phyloP scores from a whole-genome alignment of 2,329 filamentous ascomycete species.

The Camptophora hylomeconis region DNA sequence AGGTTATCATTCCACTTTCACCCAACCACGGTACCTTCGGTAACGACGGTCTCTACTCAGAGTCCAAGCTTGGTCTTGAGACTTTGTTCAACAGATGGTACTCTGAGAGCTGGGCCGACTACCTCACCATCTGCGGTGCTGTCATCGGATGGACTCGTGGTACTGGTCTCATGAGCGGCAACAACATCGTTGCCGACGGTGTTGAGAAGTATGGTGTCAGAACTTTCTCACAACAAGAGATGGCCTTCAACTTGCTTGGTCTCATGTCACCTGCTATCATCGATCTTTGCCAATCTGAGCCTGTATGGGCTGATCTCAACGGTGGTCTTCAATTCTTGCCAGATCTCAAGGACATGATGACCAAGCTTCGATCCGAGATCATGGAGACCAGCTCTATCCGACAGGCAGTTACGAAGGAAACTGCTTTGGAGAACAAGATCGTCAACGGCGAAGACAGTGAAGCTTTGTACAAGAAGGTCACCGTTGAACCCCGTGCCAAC shows the following conservation, averaged over 20 bases:
- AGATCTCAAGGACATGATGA: slow-evolving; percentile 90
- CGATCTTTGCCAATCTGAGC: slow-evolving; percentile 88
- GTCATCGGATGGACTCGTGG: slow-evolving; percentile 99
- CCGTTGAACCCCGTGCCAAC: slow-evolving; percentile 86
- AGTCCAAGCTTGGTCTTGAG: slow-evolving; percentile 93
- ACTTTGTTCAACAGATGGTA: slow-evolving; percentile 98
- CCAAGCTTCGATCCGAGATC: slow-evolving; percentile 80
- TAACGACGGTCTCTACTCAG: slow-evolving; percentile 93
- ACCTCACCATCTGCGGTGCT: slow-evolving; percentile 94
- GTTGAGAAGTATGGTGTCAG: slow-evolving; percentile 94
- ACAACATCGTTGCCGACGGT: slow-evolving; percentile 94
- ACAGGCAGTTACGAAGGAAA: slow-evolving; percentile 89
- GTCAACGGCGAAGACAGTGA: slow-evolving; percentile 91
- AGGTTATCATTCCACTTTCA: slow-evolving; percentile 89
- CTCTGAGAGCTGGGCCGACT: slow-evolving; percentile 93
- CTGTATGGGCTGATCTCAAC: slow-evolving; percentile 93
- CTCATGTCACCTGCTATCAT: slow-evolving; percentile 91
- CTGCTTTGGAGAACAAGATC: slow-evolving; percentile 88
- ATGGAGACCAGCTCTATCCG: slow-evolving; percentile 91
- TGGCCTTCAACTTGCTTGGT: slow-evolving; percentile 96
- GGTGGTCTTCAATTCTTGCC: slow-evolving; percentile 96
- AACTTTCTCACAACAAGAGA: slow-evolving; percentile 97
- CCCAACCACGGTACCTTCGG: slow-evolving; percentile 98
- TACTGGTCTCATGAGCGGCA: slow-evolving; percentile 93
- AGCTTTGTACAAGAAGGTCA: slow-evolving; percentile 86